A percentile compares a stretch with the other conserved stretches of the same genome.
Conservation (phyloP, 2,329 filamentous ascomycete genomes). For the Pseudogymnoascus sp. region DNA sequence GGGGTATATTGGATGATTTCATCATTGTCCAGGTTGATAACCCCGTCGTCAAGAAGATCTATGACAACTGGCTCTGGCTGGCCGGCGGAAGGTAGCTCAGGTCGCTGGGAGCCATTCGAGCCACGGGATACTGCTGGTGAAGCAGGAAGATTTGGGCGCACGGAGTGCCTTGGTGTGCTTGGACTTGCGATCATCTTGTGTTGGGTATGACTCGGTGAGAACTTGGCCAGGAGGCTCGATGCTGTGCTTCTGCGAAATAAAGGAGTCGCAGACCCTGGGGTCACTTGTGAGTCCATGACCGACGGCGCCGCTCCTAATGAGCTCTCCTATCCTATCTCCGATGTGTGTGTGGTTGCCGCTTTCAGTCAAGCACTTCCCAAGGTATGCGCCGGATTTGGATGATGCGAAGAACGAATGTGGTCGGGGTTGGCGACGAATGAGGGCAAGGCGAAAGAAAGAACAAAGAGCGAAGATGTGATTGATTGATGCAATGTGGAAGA, state of each 20-base stretch:
- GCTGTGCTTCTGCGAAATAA: conserved; percentile 16
- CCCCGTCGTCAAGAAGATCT: not conserved
- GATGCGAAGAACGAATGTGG: not conserved
- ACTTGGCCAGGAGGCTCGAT: conserved; percentile 24
- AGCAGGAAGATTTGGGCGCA: not conserved
- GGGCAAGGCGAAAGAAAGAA: not conserved
- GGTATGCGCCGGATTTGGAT: conserved; percentile 2
- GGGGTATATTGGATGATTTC: conserved; percentile 8
- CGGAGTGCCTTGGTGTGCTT: not conserved
- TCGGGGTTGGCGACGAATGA: not conserved
- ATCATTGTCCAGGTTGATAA: not conserved
- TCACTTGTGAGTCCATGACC: conserved; percentile 1
- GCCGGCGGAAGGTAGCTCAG: not conserved
- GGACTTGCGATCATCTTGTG: conserved; percentile 23
- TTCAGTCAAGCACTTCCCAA: not conserved
- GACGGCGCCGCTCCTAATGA: not conserved
- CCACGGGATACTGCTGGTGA: not conserved
- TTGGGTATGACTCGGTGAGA: conserved; percentile 20
- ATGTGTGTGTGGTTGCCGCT: not conserved
- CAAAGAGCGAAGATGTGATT: not conserved
- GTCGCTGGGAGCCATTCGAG: not conserved
- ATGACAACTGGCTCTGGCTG: not conserved
- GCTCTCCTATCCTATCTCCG: not conserved
- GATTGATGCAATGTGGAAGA: not conserved
- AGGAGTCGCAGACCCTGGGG: not conserved